Evolutionary conservation across 1,139 yeast genomes (phyloP), one percentile per base, ranked within the genome.

Genomic region (Blastobotrys proliferans): DNA sequence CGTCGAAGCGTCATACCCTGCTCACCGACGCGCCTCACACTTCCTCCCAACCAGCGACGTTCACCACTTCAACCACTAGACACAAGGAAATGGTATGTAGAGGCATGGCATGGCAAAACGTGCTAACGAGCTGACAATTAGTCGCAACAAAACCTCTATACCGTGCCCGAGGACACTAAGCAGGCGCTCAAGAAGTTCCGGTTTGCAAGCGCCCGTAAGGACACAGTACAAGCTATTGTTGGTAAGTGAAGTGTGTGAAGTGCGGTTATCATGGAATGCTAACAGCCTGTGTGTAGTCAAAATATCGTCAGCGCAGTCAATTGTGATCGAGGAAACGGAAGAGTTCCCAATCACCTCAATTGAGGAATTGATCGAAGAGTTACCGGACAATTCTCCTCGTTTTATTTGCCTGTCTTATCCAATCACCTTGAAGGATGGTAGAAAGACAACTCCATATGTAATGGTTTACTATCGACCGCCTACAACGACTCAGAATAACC

Each of bases 381-480:
- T 88, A 42, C 96, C 97, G 1, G 95, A 84, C 52, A 87, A 80
- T 54, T 65, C 79, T 4, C 95, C 97, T 6, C 68, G 96, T 46
- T 88, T 73, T 57, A 67, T 87, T 6, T 69, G 87, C 6, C 64
- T 87, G 45, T 84, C 94, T n/a, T 83, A 86, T 55, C 95, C 95
- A 4, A 65, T 79, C 54, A 77, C 75, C 34, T 63, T 76, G 11
- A 56, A 67, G 20, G 96, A 88, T 56, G 95, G 95, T 1, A 71
- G 95, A 48, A 73, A 76, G 55, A 74, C 79, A 38, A 72, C 76
- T 10, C 96, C 96, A 2, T 73, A 84, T 51, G 87, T 87, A 1
- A 66, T 90, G 60, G 55, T 88, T 20, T 88, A 87, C 62, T 88
- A 92, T 81, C 75, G 85, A 46, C 97, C 97, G 2, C 82, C 81